Conservation (phyloP, 2,329 filamentous ascomycete species). For the Colletotrichum somersetense region DNA sequence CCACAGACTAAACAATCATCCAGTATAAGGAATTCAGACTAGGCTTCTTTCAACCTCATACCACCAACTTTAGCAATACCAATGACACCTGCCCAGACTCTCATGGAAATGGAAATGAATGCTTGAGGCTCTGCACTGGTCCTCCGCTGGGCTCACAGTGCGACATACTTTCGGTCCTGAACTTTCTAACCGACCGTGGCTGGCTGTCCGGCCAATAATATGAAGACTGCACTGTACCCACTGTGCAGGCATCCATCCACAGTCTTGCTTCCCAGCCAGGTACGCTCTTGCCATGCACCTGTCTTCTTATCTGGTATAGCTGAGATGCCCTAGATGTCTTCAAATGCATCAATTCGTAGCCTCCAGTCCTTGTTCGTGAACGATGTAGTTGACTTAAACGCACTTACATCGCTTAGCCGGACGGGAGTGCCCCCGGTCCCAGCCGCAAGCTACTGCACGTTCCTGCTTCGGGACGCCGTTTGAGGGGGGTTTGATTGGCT, state of each 20-base stretch:
- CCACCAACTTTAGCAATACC: background rate
- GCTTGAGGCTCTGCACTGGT: background rate
- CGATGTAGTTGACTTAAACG: conserved; percentile 1
- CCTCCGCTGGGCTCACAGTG: too few relatives aligned
- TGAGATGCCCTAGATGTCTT: background rate
- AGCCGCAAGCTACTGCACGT: background rate
- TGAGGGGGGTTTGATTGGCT: background rate
- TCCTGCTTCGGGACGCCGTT: background rate
- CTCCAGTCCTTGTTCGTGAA: background rate
- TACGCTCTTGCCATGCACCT: background rate
- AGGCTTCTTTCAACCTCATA: background rate
- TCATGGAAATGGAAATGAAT: too few relatives aligned
- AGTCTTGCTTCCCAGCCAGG: too few relatives aligned
- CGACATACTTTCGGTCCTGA: background rate
- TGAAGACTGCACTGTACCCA: background rate
- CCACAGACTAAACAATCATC: too few relatives aligned
- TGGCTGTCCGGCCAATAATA: background rate
- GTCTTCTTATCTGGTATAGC: too few relatives aligned
- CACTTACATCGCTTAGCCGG: background rate
- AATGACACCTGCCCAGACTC: background rate
- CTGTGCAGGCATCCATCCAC: too few relatives aligned
- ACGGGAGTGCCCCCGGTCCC: background rate
- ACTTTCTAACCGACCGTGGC: too few relatives aligned
- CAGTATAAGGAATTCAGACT: too few relatives aligned
- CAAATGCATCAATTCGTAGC: too few relatives aligned